Evolutionary conservation across 1,139 yeast genomes (phyloP), one percentile per base, ranked within the genome.

Genomic region (Taphrina communis): DNA sequence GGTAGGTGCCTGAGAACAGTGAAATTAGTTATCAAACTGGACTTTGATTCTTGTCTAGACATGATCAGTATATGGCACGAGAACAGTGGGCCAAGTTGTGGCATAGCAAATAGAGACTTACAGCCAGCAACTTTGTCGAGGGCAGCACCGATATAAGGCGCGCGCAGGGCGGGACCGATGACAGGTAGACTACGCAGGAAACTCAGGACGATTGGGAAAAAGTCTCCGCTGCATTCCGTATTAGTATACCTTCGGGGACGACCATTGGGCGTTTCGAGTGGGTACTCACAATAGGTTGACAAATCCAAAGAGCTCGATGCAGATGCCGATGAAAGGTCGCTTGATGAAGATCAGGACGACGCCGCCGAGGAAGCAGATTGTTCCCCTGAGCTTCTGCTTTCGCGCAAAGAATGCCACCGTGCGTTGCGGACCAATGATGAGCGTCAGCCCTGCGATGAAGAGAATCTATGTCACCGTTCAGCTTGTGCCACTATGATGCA

Each of bases 361-460:
- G 0, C 99, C 99, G 11, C 85, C 71, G 1, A 81, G 81, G 77
- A 94, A 92, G 74, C 92, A 90, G 31, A 92, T 73, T 0, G 97
- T 85, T 1, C 98, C 98, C 74, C 97, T 85, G 68, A 92, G 82
- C 77, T 93, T 94, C 67, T 87, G 86, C 0, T 96, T 97, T 72
- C 97, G 85, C 17, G 94, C 86, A 81, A 94, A 93, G 78, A 93
- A 94, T 19, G 86, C 83, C 11, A 89, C 76, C 0, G 99, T 90
- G 75, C 94, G 87, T 72, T 88, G 90, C 3, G 93, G 88, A 0
- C 99, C 99, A 69, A 94, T 92, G 72, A 94, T 89, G 69, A 94
- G 81, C 35, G 89, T 82, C 31, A 94, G 84, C 19, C 99, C 99
- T 42, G 88, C 84, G 31, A 94, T 82, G 76, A 94, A 93, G 55